These are phyloP conservation scores for Nadsonia starkeyi-henricii DNA, from an alignment of 1,139 yeast genomes.

Conservation along the genomic window DNA sequence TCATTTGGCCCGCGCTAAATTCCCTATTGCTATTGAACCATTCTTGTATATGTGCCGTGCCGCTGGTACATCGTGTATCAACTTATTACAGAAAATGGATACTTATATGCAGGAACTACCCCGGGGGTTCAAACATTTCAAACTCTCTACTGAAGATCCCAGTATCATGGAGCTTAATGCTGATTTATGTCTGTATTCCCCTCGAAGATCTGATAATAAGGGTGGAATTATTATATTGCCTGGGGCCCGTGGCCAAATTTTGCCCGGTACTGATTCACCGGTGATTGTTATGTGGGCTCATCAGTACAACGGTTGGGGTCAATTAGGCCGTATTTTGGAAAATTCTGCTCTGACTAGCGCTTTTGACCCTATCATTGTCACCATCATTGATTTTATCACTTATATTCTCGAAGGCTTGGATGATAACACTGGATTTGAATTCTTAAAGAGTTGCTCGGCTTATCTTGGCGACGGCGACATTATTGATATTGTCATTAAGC, in stretches of 20 bases:
- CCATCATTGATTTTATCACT: constrained; percentile 39
- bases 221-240: constrained; percentile 30
- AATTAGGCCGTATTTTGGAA: constrained; percentile 64
- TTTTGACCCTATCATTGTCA: constrained; percentile 30
- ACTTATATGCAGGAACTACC: constrained; percentile 41
- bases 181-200: constrained; percentile 28
- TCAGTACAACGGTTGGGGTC: constrained; percentile 75
- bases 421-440: constrained; percentile 28
- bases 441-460: constrained; percentile 37
- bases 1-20: constrained; percentile 51
- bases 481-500: constrained; percentile 48
- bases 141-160: constrained; percentile 21
- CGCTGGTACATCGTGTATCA: constrained; percentile 51
- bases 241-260: constrained; percentile 60
- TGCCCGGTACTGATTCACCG: constrained; percentile 24
- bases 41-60: constrained; percentile 45
- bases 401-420: constrained; percentile 34
- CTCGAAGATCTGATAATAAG: constrained; percentile 27
- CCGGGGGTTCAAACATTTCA: constrained; percentile 21
- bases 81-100: constrained; percentile 42
- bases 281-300: constrained; percentile 54
- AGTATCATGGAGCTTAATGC: constrained; percentile 28
- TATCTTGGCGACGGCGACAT: constrained; percentile 57
- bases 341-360: constrained; percentile 32
- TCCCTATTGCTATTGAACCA: constrained; percentile 56